These are phyloP conservation scores for Ophiostoma australiae DNA, from an alignment of 2,329 filamentous ascomycete genomes.

Conservation along the genomic window DNA sequence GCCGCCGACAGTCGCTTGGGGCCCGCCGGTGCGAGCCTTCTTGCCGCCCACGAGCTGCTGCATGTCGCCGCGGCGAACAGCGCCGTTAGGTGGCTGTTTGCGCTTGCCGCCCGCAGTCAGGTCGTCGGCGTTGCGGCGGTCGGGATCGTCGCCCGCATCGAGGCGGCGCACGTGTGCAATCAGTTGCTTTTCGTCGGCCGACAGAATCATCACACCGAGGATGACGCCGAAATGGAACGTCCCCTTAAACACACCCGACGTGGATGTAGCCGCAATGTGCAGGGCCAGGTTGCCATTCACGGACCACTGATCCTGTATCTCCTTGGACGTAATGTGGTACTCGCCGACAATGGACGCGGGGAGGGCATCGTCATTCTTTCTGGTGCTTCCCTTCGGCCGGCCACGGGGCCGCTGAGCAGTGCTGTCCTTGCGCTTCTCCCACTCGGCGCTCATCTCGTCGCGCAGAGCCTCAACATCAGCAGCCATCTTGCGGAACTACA, in stretches of 20 bases:
- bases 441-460: conserved; percentile 28
- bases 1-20: conserved; percentile 11
- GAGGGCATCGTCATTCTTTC: conserved; percentile 25
- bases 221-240: conserved; percentile 34
- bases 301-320: conserved; percentile 31
- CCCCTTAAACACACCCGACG: conserved; percentile 31
- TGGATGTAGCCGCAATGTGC: conserved; percentile 29
- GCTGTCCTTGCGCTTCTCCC: conserved; percentile 27
- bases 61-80: conserved; percentile 19
- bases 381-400: conserved; percentile 29
- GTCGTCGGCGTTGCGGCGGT: conserved; percentile 19
- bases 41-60: conserved; percentile 21
- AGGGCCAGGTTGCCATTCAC: conserved; percentile 31
- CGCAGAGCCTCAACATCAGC: conserved; percentile 27
- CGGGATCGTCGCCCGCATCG: conserved; percentile 28
- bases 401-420: conserved; percentile 26
- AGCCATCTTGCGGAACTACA: conserved; percentile 27
- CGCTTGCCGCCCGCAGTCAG: conserved; percentile 27
- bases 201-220: conserved; percentile 33
- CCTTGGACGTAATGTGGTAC: conserved; percentile 31
- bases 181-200: conserved; percentile 29
- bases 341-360: conserved; percentile 29
- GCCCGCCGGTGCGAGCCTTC: conserved; percentile 16
- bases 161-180: conserved; percentile 30
- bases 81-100: conserved; percentile 27